phyloP scores from a whole-genome alignment of 2,329 filamentous ascomycete genomes.

The Stylonectria norvegica region DNA sequence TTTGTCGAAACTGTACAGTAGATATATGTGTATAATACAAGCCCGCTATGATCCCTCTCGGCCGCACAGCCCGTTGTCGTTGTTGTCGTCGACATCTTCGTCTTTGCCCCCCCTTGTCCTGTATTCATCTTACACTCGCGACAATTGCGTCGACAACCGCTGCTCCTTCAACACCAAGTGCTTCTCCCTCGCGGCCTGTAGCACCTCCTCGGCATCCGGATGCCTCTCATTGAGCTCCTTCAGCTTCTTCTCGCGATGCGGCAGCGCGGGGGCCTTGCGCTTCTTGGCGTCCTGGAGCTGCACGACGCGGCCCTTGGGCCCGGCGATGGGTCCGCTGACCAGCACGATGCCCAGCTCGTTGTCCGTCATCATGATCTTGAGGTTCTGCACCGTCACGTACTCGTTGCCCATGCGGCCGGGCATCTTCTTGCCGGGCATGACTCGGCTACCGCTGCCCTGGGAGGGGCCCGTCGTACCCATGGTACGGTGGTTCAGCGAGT shows the following conservation, averaged over 20 bases:
- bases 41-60: constrained; percentile 27
- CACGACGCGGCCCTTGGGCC: constrained; percentile 82
- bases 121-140: constrained; percentile 19
- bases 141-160: constrained; percentile 31
- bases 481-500: constrained; percentile 87
- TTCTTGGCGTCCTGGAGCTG: constrained; percentile 88
- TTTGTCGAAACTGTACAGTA: constrained; percentile 31
- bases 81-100: too few species aligned
- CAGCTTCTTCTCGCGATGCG: constrained; percentile 46
- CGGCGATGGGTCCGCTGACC: constrained; percentile 80
- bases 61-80: constrained; percentile 22
- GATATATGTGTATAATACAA: constrained; percentile 40
- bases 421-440: constrained; percentile 97
- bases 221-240: constrained; percentile 45
- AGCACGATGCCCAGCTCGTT: constrained; percentile 82
- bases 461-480: constrained; percentile 87
- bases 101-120: constrained; percentile 33
- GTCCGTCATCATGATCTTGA: constrained; percentile 86
- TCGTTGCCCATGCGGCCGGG: constrained; percentile 91
- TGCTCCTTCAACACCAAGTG: constrained; percentile 55
- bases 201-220: constrained; percentile 41
- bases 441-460: constrained; percentile 88
- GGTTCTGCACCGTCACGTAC: constrained; percentile 83
- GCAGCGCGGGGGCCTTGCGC: constrained; percentile 59
- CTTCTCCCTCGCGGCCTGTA: constrained; percentile 47